Evolutionary conservation across 345 rosid genomes (phyloP).

Genomic region (Salix suchowensis): DNA sequence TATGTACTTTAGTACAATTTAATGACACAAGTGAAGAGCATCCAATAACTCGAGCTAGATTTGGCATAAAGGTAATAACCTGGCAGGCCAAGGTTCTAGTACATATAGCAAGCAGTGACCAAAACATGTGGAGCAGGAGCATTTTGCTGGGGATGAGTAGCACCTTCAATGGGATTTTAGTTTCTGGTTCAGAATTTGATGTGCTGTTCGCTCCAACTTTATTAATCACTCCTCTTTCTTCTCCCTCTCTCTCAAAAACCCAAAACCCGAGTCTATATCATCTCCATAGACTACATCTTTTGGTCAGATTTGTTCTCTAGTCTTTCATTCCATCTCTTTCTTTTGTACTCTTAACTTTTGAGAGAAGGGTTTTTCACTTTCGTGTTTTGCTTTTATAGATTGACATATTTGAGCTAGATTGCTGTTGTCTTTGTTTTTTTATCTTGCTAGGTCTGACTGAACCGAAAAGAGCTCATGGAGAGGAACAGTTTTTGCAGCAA

Average conservation of each 20-base stretch:
- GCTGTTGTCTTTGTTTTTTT: neutral
- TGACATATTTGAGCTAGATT: neutral
- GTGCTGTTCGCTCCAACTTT: neutral
- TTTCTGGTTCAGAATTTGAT: slow-evolving; percentile 24
- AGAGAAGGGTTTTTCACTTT: neutral
- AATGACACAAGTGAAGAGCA: slow-evolving; percentile 18
- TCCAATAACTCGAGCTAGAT: slow-evolving; percentile 15
- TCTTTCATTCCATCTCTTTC: slow-evolving; percentile 1
- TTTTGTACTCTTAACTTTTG: neutral
- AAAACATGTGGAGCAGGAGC: slow-evolving; percentile 13
- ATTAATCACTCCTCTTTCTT: neutral
- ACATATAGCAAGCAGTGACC: slow-evolving; percentile 26
- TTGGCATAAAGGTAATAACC: slow-evolving; percentile 21
- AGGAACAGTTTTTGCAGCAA: slow-evolving; percentile 38
- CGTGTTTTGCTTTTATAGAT: neutral
- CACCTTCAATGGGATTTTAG: slow-evolving; percentile 18
- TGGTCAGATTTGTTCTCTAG: slow-evolving; percentile 10
- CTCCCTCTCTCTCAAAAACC: neutral
- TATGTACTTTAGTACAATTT: slow-evolving; percentile 7
- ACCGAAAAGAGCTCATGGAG: slow-evolving; percentile 40
- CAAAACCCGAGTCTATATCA: slow-evolving; percentile 11
- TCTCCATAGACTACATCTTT: neutral
- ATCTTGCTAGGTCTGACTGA: slow-evolving; percentile 23
- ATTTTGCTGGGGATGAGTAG: slow-evolving; percentile 4
- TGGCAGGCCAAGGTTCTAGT: slow-evolving; percentile 19